These are phyloP conservation scores for peach (Prunus persica) DNA, from an alignment of 306 rosid genomes.

Conservation along the genomic window DNA sequence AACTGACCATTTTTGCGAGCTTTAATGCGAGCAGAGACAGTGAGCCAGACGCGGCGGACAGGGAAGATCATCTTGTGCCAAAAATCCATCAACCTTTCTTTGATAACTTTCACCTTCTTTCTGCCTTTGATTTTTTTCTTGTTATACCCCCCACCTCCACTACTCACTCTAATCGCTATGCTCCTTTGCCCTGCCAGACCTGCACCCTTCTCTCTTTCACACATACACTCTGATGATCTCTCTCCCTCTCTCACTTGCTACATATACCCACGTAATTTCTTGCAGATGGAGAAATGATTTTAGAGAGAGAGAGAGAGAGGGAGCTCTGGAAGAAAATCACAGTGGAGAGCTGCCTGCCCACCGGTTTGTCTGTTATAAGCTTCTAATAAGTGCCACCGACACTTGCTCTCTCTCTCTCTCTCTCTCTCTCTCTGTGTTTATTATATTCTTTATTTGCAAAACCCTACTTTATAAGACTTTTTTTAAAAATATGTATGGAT, in stretches of 20 bases:
- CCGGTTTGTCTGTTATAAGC: background rate
- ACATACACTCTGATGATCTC: too few species aligned
- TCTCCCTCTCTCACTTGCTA: background rate
- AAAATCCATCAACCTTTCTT: conserved; percentile 48
- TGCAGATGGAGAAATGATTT: background rate
- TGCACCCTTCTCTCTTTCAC: background rate
- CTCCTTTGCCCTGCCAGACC: conserved; percentile 62
- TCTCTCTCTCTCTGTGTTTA: background rate
- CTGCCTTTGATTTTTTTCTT: conserved; percentile 27
- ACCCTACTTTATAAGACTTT: background rate
- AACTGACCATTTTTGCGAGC: conserved; percentile 51
- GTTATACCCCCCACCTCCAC: conserved; percentile 12
- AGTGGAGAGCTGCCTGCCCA: background rate
- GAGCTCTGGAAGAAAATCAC: background rate
- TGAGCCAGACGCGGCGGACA: conserved; percentile 63
- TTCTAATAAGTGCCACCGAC: background rate
- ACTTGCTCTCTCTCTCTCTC: background rate
- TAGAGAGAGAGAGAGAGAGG: background rate
- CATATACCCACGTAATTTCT: too few species aligned
- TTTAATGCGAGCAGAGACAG: conserved; percentile 66
- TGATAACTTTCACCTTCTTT: conserved; percentile 29
- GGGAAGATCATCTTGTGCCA: conserved; percentile 69
- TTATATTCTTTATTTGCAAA: background rate
- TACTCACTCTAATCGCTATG: conserved; percentile 28
- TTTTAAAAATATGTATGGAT: background rate